Evolutionary conservation across 2,329 filamentous ascomycete species (phyloP), one percentile per base, ranked within the genome.

Genomic region (Cadophora sp.): DNA sequence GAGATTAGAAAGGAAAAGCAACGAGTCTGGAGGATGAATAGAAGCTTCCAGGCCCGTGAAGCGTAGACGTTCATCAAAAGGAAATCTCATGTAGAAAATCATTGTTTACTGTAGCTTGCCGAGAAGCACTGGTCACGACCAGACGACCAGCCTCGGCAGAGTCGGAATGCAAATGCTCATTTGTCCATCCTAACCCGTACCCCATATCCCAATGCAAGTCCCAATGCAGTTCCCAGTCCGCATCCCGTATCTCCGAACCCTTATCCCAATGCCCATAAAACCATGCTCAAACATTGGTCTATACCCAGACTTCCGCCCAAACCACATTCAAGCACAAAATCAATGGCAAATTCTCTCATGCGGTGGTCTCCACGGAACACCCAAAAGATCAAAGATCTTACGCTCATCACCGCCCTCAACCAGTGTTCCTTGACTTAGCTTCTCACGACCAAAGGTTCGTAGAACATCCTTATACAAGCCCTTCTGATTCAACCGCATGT

Each of bases 301-400:
- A 37, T 50, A 24, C 60, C 26, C 46, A 50, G 34, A 37, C 26
- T 3, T 19, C 50, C 24, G 14, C 34, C 31, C 37, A 19, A 55
- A 34, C 26, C 22, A 34, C 19, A 6, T n/a, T 11, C 14, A 61
- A 61, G 16, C 51, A 40, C 3, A 7, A 31, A 60, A 19, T 72
- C 46, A 73, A 65, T 74, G 93, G 77, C 92, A 94, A 81, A 92
- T 91, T 67, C 93, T 83, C 78, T 96, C 88, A 76, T 89, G 84
- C 9, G 93, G 92, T 75, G 90, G 88, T 74, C 93, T 86, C 91
- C 93, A 97, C 51, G 91, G 89, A n/a, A 97, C 93, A 0, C 91
- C 92, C 65, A 97, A 79, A 11, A 90, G 82, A 80, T 91, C 89
- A 78, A 97, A 97, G 46, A 97, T 97, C 76, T 80, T 87, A 81